phyloP scores from a whole-genome alignment of 108 stramenopile genomes.

The Cyclotella sp. region DNA sequence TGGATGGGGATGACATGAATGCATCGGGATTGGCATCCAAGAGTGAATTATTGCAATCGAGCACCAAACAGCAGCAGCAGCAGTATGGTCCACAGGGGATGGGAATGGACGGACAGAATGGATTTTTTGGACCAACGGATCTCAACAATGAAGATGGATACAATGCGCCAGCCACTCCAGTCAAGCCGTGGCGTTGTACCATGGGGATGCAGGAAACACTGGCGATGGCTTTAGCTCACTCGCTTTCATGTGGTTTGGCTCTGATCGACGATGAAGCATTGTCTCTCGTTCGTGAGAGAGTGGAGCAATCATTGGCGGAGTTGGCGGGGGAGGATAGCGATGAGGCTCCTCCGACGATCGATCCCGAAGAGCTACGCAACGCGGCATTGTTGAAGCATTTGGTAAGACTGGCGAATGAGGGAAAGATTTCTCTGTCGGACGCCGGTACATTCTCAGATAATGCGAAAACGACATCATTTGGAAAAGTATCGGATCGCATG shows the following conservation, averaged over 20 bases:
- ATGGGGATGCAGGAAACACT: constrained; percentile 90
- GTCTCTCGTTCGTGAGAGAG: constrained; percentile 60
- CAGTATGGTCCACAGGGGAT: constrained; percentile 19
- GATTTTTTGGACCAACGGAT: constrained; percentile 22
- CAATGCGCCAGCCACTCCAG: constrained; percentile 8
- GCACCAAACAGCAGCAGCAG: constrained; percentile 21
- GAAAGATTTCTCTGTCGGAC: constrained; percentile 27
- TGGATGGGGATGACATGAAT: constrained; percentile 10
- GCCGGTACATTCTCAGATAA: neutral
- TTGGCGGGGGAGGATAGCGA: constrained; percentile 28
- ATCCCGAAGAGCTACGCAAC: constrained; percentile 67
- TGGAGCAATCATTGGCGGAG: constrained; percentile 41
- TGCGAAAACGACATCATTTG: constrained; percentile 22
- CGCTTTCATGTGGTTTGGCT: constrained; percentile 74
- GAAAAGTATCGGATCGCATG: constrained; percentile 75
- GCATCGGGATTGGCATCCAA: neutral
- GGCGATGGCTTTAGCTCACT: constrained; percentile 87
- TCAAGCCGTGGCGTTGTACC: constrained; percentile 54
- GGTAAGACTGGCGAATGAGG: constrained; percentile 64
- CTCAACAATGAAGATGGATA: constrained; percentile 23
- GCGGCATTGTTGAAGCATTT: constrained; percentile 66
- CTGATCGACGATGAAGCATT: constrained; percentile 79
- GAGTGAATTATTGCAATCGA: neutral
- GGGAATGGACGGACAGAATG: constrained; percentile 30
- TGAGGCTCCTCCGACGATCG: constrained; percentile 31